Base-by-base conservation (phyloP, 768 basidiomycete species). In the Trametes elegans region DNA sequence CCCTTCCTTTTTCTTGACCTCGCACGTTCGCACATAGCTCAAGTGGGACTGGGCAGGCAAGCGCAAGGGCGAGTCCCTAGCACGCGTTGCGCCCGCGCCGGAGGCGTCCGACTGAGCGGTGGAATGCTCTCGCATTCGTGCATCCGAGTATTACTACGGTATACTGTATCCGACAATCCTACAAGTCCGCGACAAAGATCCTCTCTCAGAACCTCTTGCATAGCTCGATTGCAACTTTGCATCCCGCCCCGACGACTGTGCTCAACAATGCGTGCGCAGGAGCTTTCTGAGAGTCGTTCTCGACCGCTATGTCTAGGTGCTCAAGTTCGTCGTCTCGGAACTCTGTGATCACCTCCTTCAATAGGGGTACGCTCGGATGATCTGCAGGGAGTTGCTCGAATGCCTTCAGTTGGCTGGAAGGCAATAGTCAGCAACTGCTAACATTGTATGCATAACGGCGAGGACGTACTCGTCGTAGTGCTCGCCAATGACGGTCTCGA, bases 401-500 rank as follows among this genome's bases (percentile, higher is more conserved):
- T 28, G 87, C 84, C 64, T 82, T 81, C 44, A 98, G 76, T 76
- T 98, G 95, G 64, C 94, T 97, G 65, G 40, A 24, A 19, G 38
- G 18, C n/a, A n/a, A n/a, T 10, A 7, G 41, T 61, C 31, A 55
- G 48, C n/a, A n/a, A n/a, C 52, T n/a, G 5, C 1, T 7, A 7
- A 11, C 19, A 1, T 21, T 7, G 8, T 16, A 31, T 10, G 19
- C 2, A 14, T 10, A 26, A 24, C 18, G 8, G 52, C 21, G 28
- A 13, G n/a, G 11, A 79, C 91, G 67, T 68, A 96, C 95, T 97
- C 93, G 68, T 98, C 92, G 64, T 98, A 98, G 71, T 98, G 95
- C 70, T 98, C 95, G 35, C 95, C 95, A 48, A 98, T 98, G 52
- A 93, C 93, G 0, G 95, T 97, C 70, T 98, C 95, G 18, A 98